These are phyloP conservation scores for Pythium periplocum DNA, from an alignment of 352 stramenopile species.

Conservation along the genomic window DNA sequence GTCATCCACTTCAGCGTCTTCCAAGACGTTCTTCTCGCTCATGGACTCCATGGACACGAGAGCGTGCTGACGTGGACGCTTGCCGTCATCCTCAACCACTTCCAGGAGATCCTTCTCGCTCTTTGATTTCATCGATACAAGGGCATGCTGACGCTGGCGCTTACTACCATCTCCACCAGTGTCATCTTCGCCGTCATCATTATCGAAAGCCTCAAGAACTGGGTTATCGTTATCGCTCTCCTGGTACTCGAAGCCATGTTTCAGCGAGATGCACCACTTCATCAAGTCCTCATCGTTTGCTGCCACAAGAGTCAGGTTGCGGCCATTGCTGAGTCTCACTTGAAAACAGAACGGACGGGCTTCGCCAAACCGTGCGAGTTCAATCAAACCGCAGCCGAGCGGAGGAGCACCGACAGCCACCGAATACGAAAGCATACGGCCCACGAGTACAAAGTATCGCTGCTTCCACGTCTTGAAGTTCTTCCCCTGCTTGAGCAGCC, in stretches of 20 bases:
- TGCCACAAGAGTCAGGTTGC: constrained; percentile 54
- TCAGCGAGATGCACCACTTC: constrained; percentile 52
- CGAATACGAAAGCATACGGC: constrained; percentile 47
- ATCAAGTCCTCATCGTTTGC: constrained; percentile 50
- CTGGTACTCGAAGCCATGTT: constrained; percentile 33
- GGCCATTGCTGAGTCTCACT: constrained; percentile 55
- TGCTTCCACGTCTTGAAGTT: constrained; percentile 78
- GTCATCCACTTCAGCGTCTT: not conserved
- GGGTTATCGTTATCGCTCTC: constrained; percentile 25
- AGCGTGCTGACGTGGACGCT: not conserved
- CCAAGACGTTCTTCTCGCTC: not conserved
- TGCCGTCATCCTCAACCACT: not conserved
- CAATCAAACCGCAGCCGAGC: constrained; percentile 49
- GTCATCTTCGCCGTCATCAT: constrained; percentile 44
- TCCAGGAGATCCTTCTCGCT: constrained; percentile 1
- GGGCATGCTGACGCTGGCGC: too few species aligned
- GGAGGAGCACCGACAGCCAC: constrained; percentile 24
- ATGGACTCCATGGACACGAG: not conserved
- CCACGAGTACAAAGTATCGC: constrained; percentile 63
- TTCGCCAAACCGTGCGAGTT: constrained; percentile 47
- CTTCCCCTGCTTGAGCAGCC: constrained; percentile 72
- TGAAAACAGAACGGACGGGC: constrained; percentile 64
- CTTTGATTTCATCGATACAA: constrained; percentile 5
- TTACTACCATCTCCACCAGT: constrained; percentile 6
- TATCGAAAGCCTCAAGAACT: constrained; percentile 40